Evolutionary conservation across 2,329 filamentous ascomycete species (phyloP), one percentile per base, ranked within the genome.

Genomic region (Fusarium chuoi): DNA sequence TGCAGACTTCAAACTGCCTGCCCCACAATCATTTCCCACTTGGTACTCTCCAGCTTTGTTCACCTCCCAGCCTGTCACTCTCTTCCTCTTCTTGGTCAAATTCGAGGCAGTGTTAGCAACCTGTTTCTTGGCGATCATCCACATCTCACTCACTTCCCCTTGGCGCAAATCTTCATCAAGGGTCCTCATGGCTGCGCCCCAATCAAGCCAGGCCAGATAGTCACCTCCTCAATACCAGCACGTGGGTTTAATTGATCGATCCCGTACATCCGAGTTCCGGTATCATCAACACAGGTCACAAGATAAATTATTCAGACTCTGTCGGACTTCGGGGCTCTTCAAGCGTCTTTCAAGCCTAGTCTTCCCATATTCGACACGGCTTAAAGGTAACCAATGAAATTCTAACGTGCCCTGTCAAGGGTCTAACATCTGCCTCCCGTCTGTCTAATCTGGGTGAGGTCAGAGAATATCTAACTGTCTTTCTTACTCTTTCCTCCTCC

Each of bases 141-240:
- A 33, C 48, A 66, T 62, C 46, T 57, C 28, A 38, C 36, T 28
- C 26, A 28, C 36, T 38, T 30, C 24, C 41, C 46, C 60, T 56
- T 63, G 51, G 60, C 71, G 59, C 66, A 66, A 68, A 75, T 75
- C 65, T 67, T 73, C 59, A 71, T 62, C 68, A 48, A 56, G 56
- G 65, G 49, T 62, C 65, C n/a, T 62, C 45, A 49, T 33, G 30
- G 35, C 64, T 75, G 68, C 71, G 68, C 71, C 75, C 67, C 73
- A 63, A 63, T 65, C 48, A 59, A 57, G 15, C 28, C 46, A 55
- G 18, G 30, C 22, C 18, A 45, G 35, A 54, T 60, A 66, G 75
- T 77, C 75, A 77, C 46, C 48, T 42, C 63, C 22, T 51, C 30
- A 35, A 6, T 35, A 7, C 28, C 24, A 24, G 12, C 28, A 57